phyloP scores from a whole-genome alignment of 495 filamentous ascomycete species.

The Haplographium delicatum region DNA sequence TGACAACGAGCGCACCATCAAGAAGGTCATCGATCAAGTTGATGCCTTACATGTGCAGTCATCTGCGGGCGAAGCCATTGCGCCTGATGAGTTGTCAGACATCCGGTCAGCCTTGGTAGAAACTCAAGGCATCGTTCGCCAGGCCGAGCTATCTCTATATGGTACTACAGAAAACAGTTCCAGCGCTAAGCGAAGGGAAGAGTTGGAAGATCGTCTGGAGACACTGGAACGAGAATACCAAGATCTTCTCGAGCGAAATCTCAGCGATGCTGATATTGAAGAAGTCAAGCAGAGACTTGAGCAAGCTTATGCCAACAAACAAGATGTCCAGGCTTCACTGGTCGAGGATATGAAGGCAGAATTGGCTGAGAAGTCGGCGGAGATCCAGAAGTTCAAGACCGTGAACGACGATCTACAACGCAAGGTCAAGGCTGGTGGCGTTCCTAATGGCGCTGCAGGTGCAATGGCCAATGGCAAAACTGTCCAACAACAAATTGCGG shows the following conservation, averaged over 20 bases:
- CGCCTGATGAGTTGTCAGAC: slow-evolving; percentile 72
- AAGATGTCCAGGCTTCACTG: slow-evolving; percentile 63
- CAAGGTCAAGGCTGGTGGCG: slow-evolving; percentile 52
- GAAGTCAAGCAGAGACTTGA: slow-evolving; percentile 77
- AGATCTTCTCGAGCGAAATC: slow-evolving; percentile 70
- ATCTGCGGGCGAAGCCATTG: slow-evolving; percentile 68
- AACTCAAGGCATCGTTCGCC: slow-evolving; percentile 86
- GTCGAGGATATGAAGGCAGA: slow-evolving; percentile 69
- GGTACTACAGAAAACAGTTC: slow-evolving; percentile 51
- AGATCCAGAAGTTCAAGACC: slow-evolving; percentile 68
- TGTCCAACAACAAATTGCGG: slow-evolving; percentile 94
- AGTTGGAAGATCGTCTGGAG: slow-evolving; percentile 69
- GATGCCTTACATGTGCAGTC: slow-evolving; percentile 73
- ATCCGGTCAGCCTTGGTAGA: slow-evolving; percentile 75
- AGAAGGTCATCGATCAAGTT: slow-evolving; percentile 72
- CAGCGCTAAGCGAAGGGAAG: slow-evolving; percentile 58
- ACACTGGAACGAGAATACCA: slow-evolving; percentile 76
- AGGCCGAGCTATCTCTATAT: slow-evolving; percentile 77
- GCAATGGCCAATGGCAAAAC: slow-evolving; percentile 71
- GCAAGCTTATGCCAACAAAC: slow-evolving; percentile 66
- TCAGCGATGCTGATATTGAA: slow-evolving; percentile 69
- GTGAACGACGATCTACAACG: slow-evolving; percentile 74
- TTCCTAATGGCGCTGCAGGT: slow-evolving; percentile 50
- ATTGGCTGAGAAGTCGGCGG: slow-evolving; percentile 63
- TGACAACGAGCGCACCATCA: slow-evolving; percentile 79